A percentile compares a stretch with the other conserved stretches of the same genome.
Conservation (phyloP, 352 stramenopile species). For the Lagenidium sp. region DNA sequence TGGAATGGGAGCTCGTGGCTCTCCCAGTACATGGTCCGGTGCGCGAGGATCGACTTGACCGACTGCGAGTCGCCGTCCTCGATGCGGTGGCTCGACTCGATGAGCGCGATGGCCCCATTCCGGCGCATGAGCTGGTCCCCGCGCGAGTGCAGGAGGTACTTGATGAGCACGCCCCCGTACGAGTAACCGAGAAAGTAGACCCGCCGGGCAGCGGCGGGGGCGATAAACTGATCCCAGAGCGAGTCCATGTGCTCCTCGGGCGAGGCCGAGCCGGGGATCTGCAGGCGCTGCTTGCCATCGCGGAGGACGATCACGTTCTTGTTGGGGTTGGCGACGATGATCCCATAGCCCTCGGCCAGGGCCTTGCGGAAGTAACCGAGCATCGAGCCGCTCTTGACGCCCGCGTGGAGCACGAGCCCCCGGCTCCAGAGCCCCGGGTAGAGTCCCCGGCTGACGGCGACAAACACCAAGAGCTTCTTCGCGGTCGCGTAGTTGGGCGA, state of each 20-base stretch:
- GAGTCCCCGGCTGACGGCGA: constrained; percentile 69
- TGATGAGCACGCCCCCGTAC: constrained; percentile 83
- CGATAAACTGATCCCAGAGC: constrained; percentile 80
- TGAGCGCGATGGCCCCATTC: constrained; percentile 79
- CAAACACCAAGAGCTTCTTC: constrained; percentile 80
- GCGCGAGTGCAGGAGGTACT: constrained; percentile 83
- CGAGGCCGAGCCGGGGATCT: constrained; percentile 76
- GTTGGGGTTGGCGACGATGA: constrained; percentile 86
- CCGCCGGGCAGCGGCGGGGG: constrained; percentile 35
- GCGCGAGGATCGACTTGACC: constrained; percentile 78
- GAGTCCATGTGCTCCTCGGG: constrained; percentile 87
- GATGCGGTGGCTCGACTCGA: constrained; percentile 82
- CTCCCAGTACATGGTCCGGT: constrained; percentile 88
- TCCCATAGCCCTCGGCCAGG: constrained; percentile 75
- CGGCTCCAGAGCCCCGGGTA: constrained; percentile 83
- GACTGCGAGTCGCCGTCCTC: constrained; percentile 81
- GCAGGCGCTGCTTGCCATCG: constrained; percentile 70
- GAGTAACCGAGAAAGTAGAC: constrained; percentile 86
- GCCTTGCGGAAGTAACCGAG: constrained; percentile 86
- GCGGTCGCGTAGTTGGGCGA: constrained; percentile 74
- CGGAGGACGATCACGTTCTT: constrained; percentile 84
- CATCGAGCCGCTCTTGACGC: constrained; percentile 85
- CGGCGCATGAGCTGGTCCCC: constrained; percentile 81
- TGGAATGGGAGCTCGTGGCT: constrained; percentile 75
- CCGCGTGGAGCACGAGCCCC: constrained; percentile 72